These are phyloP conservation scores for Boletus edulis DNA, from an alignment of 768 basidiomycete species.

Conservation along the genomic window DNA sequence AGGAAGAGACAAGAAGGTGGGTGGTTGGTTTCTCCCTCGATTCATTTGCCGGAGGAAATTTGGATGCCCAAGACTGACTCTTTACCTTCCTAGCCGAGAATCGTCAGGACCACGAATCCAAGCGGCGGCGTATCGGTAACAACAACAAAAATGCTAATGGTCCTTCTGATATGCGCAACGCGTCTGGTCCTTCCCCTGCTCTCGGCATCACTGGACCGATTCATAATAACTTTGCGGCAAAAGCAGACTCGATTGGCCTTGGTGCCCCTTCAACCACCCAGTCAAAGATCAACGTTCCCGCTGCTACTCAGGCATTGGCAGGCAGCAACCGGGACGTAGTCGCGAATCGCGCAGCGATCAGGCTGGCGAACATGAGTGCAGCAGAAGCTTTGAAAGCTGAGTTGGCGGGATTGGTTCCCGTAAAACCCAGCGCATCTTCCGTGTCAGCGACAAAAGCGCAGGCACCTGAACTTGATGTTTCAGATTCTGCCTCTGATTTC, in stretches of 20 bases:
- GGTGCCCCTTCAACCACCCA: constrained; percentile 61
- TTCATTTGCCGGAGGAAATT: constrained; percentile 2
- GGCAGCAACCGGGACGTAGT: constrained; percentile 91
- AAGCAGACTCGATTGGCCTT: constrained; percentile 74
- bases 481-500: constrained; percentile 32
- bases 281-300: constrained; percentile 54
- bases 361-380: constrained; percentile 96
- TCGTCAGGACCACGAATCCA: constrained; percentile 88
- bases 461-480: constrained; percentile 18
- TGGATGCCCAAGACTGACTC: constrained; percentile 13
- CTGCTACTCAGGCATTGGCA: constrained; percentile 70
- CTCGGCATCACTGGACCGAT: constrained; percentile 27
- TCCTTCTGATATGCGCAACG: constrained; percentile 31
- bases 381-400: constrained; percentile 93
- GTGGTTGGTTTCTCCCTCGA: constrained; percentile 31
- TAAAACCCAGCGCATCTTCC: constrained; percentile 35
- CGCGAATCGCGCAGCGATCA: constrained; percentile 83
- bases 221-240: constrained; percentile 68
- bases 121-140: constrained; percentile 72
- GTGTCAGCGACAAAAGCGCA: constrained; percentile 34
- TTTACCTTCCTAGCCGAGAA: constrained; percentile 67
- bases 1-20: constrained; percentile 86
- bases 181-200: constrained; percentile 29
- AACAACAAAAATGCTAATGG: constrained; percentile 42
- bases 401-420: constrained; percentile 54